Conservation (phyloP, 2,329 filamentous ascomycete genomes). For the Penicillium sp. region DNA sequence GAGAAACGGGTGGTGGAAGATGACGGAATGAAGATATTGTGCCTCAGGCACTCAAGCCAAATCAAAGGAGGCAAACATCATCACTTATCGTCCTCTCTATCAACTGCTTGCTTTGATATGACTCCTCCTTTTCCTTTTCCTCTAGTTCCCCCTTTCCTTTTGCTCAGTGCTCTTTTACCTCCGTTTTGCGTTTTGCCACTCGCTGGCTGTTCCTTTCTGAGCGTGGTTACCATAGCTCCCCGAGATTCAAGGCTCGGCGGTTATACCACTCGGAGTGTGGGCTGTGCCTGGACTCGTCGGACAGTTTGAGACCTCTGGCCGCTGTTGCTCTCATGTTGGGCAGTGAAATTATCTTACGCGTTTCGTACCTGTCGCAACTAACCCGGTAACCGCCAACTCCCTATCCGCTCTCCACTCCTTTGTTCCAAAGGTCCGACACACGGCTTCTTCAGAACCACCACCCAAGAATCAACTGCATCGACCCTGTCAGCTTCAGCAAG, state of each 20-base stretch:
- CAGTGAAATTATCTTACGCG: slow-evolving; percentile 9
- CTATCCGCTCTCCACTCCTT: slow-evolving; percentile 8
- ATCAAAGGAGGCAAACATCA: slow-evolving; percentile 25
- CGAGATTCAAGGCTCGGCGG: slow-evolving; percentile 15
- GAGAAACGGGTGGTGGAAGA: slow-evolving; percentile 1
- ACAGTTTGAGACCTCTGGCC: slow-evolving; percentile 16
- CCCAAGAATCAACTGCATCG: slow-evolving; percentile 2
- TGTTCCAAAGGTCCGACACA: slow-evolving; percentile 11
- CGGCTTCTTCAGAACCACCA: not conserved
- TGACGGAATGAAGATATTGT: slow-evolving; percentile 7
- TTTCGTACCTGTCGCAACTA: not conserved
- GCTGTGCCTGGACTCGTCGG: slow-evolving; percentile 17
- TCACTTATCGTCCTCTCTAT: slow-evolving; percentile 23
- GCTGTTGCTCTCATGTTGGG: slow-evolving; percentile 14
- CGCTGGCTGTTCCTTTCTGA: slow-evolving; percentile 2
- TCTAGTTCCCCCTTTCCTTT: slow-evolving; percentile 6
- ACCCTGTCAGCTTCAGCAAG: not conserved
- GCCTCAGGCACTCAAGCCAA: slow-evolving; percentile 9
- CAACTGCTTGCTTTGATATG: slow-evolving; percentile 8
- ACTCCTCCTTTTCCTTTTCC: slow-evolving; percentile 6
- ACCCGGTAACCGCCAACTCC: not conserved
- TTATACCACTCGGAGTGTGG: slow-evolving; percentile 22
- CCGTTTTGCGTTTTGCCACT: not conserved
- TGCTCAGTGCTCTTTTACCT: not conserved
- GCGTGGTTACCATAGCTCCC: slow-evolving; percentile 2